Evolutionary conservation across 306 rosid genomes (phyloP).

Genomic region (Vigna trinervia): DNA sequence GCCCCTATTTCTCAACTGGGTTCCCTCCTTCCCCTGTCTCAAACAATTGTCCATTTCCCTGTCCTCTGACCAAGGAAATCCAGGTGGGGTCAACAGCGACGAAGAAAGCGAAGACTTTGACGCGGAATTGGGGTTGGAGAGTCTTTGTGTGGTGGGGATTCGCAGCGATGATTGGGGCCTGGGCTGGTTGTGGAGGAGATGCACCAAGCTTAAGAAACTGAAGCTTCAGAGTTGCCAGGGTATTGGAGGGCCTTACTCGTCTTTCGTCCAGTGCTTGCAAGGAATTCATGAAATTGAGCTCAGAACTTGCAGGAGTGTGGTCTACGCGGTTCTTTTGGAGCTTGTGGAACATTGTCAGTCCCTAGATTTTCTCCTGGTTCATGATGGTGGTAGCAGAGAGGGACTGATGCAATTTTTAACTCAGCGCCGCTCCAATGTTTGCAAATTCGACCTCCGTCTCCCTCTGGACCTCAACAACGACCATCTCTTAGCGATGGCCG

Average conservation of each 20-base stretch:
- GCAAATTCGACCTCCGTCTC: slow-evolving; percentile 71
- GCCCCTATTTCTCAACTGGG: slow-evolving; percentile 70
- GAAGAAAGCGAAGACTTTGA: slow-evolving; percentile 48
- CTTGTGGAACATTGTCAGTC: slow-evolving; percentile 60
- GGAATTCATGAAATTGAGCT: slow-evolving; percentile 69
- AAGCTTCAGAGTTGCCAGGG: slow-evolving; percentile 72
- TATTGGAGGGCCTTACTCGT: slow-evolving; percentile 69
- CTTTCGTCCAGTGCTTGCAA: slow-evolving; percentile 63
- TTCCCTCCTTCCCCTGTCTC: slow-evolving; percentile 56
- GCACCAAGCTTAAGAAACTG: slow-evolving; percentile 62
- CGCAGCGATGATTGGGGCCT: slow-evolving; percentile 66
- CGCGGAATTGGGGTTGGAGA: slow-evolving; percentile 58
- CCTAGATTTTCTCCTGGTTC: slow-evolving; percentile 66
- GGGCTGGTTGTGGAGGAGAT: slow-evolving; percentile 80
- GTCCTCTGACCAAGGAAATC: slow-evolving; percentile 29
- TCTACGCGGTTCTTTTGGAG: slow-evolving; percentile 68
- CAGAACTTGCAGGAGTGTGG: slow-evolving; percentile 78
- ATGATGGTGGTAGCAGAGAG: slow-evolving; percentile 89
- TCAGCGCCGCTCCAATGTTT: slow-evolving; percentile 49
- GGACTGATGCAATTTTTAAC: slow-evolving; percentile 65
- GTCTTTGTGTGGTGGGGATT: slow-evolving; percentile 66
- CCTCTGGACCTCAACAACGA: slow-evolving; percentile 83
- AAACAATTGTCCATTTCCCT: slow-evolving; percentile 55
- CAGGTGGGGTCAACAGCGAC: slow-evolving; percentile 34
- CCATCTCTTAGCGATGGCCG: slow-evolving; percentile 65